Conservation (phyloP, 2,329 filamentous ascomycete genomes). For the Pseudocercospora pini-densiflorae region DNA sequence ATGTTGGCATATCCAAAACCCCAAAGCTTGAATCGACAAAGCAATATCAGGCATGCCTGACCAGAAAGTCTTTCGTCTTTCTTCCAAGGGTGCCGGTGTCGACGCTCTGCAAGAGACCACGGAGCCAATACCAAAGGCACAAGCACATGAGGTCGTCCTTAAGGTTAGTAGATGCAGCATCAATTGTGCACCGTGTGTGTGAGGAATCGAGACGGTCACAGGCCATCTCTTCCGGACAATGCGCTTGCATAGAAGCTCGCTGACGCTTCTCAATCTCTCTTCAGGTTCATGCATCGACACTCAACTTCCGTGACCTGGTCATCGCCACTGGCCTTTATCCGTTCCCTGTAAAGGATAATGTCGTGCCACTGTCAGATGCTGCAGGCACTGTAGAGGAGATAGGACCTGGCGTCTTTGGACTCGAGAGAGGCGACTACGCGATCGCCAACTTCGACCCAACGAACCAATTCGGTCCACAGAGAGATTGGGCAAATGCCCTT, state of each 20-base stretch:
- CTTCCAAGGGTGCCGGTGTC: constrained; percentile 26
- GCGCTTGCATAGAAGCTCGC: not conserved
- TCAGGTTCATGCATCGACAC: constrained; percentile 46
- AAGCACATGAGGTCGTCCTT: constrained; percentile 52
- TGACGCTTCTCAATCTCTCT: constrained; percentile 33
- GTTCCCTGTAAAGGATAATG: constrained; percentile 29
- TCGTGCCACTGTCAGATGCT: constrained; percentile 72
- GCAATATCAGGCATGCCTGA: constrained; percentile 21
- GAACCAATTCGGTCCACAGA: constrained; percentile 56
- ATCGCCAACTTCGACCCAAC: constrained; percentile 47
- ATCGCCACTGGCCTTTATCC: constrained; percentile 18
- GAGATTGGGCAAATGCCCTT: constrained; percentile 48
- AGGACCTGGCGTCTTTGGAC: constrained; percentile 41
- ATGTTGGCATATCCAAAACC: constrained; percentile 3
- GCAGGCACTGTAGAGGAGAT: constrained; percentile 62
- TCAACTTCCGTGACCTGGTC: constrained; percentile 54
- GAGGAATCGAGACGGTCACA: not conserved
- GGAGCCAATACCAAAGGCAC: constrained; percentile 34
- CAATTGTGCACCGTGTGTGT: not conserved
- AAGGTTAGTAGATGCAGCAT: constrained; percentile 41
- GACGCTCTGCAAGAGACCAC: constrained; percentile 18
- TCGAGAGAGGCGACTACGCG: constrained; percentile 63
- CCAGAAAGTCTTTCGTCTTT: constrained; percentile 23
- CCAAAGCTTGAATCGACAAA: not conserved
- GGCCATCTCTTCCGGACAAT: not conserved